Percentiles rank a stretch among this genome's conserved stretches.
phyloP scores from a whole-genome alignment of 345 rosid genomes.

The Lumnitzera racemosa region DNA sequence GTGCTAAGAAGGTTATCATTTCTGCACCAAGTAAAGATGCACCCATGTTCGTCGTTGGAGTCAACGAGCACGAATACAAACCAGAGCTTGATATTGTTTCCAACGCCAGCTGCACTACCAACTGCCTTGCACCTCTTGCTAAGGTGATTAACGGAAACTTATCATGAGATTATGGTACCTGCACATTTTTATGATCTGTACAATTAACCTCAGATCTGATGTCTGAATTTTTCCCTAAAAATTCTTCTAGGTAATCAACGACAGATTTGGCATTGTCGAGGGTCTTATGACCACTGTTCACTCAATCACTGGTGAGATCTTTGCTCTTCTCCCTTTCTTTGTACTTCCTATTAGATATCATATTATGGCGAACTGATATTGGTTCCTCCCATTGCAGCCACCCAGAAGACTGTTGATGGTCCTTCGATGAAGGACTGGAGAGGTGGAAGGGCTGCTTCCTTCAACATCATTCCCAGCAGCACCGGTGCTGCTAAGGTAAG shows the following conservation, averaged over 20 bases:
- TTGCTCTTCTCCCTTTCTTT: neutral
- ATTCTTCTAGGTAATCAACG: slow-evolving; percentile 59
- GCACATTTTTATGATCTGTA: neutral
- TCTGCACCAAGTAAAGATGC: slow-evolving; percentile 95
- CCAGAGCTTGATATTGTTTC: slow-evolving; percentile 70
- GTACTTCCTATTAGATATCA: neutral
- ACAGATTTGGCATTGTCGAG: slow-evolving; percentile 86
- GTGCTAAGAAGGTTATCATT: slow-evolving; percentile 92
- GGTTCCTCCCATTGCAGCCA: slow-evolving; percentile 29
- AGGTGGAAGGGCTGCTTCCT: slow-evolving; percentile 96
- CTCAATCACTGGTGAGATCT: slow-evolving; percentile 58
- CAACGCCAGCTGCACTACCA: slow-evolving; percentile 96
- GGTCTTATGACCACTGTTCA: slow-evolving; percentile 96
- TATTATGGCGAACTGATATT: neutral
- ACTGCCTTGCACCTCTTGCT: slow-evolving; percentile 95
- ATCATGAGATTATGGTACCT: too few species aligned
- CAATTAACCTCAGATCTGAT: neutral
- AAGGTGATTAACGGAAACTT: slow-evolving; percentile 31
- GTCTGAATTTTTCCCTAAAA: neutral
- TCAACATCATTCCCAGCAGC: slow-evolving; percentile 93
- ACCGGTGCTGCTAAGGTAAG: slow-evolving; percentile 90
- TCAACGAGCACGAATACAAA: slow-evolving; percentile 84
- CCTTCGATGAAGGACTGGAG: slow-evolving; percentile 95
- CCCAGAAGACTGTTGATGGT: slow-evolving; percentile 97
- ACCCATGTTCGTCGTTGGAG: slow-evolving; percentile 95